Conservation (phyloP, 805 yeast genomes). For the Debaryomyces prosopidis region DNA sequence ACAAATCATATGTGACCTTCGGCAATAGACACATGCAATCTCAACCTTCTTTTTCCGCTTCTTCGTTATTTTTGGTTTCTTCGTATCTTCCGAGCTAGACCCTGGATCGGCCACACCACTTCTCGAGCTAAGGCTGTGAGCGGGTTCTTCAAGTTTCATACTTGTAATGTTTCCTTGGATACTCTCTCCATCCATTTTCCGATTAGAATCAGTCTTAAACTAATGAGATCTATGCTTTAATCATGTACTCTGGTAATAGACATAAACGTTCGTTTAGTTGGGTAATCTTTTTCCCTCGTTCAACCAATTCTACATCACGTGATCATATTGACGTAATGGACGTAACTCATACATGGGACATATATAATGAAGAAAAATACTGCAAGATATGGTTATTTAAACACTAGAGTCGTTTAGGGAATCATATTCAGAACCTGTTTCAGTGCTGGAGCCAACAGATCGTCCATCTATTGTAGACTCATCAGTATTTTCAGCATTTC, state of each 20-base stretch:
- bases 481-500: background rate
- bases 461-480: conserved; percentile 1
- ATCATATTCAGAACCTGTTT: background rate
- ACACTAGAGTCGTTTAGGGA: background rate
- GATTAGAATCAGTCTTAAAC: too few relatives aligned
- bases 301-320: background rate
- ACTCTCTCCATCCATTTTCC: too few relatives aligned
- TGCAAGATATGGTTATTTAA: too few relatives aligned
- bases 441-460: background rate
- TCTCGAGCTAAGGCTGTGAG: background rate
- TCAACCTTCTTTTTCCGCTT: conserved; percentile 53
- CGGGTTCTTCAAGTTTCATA: too few relatives aligned
- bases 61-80: conserved; percentile 9
- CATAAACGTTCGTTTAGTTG: too few relatives aligned
- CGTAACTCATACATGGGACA: too few relatives aligned
- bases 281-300: too few relatives aligned
- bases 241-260: too few relatives aligned
- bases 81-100: conserved; percentile 1
- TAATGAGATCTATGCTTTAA: too few relatives aligned
- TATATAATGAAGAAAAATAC: too few relatives aligned
- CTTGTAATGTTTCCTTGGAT: too few relatives aligned
- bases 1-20: conserved; percentile 93
- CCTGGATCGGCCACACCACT: conserved; percentile 1
- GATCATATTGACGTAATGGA: background rate
- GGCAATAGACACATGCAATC: conserved; percentile 85